Conservation (phyloP, 345 rosid species). For the Acer campestre region DNA sequence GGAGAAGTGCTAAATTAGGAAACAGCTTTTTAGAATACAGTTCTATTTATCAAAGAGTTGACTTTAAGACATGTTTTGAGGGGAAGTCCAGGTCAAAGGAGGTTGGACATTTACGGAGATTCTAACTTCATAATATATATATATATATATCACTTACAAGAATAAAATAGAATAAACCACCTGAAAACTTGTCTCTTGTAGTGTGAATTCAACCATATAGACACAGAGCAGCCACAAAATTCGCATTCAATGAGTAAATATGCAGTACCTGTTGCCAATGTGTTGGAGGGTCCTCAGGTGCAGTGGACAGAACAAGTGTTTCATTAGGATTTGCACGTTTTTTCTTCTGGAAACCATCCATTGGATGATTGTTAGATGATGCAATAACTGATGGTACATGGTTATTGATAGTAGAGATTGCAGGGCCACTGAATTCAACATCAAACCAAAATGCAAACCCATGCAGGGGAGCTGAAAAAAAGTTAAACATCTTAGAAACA, state of each 20-base stretch:
- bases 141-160: neutral
- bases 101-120: too few relatives aligned
- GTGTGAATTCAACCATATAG: neutral
- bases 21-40: too few relatives aligned
- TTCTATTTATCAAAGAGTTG: too few relatives aligned
- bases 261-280: constrained; percentile 94
- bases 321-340: constrained; percentile 71
- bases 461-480: constrained; percentile 83
- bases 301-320: constrained; percentile 76
- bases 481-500: constrained; percentile 20
- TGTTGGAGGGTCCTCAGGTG: constrained; percentile 93
- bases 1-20: too few relatives aligned
- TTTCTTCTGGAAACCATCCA: constrained; percentile 59
- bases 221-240: neutral
- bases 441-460: constrained; percentile 99
- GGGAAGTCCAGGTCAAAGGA: too few relatives aligned
- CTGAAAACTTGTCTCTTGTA: neutral
- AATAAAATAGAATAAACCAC: neutral
- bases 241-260: constrained; percentile 4
- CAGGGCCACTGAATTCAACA: constrained; percentile 71
- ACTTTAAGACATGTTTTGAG: too few relatives aligned
- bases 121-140: neutral
- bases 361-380: constrained; percentile 39
- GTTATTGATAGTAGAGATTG: constrained; percentile 45
- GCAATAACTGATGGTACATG: constrained; percentile 30